Base-by-base conservation (phyloP, 2,329 filamentous ascomycete genomes). In the Nemania sp. region DNA sequence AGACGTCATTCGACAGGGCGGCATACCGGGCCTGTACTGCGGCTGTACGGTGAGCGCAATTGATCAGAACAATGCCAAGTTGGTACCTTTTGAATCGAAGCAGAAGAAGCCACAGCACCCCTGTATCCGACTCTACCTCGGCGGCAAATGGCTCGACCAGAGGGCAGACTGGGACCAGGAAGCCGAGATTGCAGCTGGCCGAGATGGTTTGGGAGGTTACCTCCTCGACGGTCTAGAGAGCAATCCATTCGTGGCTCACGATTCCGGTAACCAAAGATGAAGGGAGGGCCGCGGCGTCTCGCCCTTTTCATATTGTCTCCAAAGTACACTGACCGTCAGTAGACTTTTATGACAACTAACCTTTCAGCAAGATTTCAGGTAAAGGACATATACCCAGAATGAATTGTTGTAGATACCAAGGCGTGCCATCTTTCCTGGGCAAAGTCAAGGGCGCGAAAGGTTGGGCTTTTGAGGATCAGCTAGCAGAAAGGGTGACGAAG, bases 21-120 rank as follows among this genome's bases (percentile, higher is more conserved):
- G 67, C 40, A 71, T 74, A 40, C 70, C 70, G 1, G 66, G 68
- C 9, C 66, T 68, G 4, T 54, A 69, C 5, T 81, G 79, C 66
- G 73, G 72, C 5, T 81, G 79, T 64, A 76, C 80, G n/a, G 73
- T 74, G 2, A 80, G 76, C 25, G 67, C 72, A 2, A 69, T 81
- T 10, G 79, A 81, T 64, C 76, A 74, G 62, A 76, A 79, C 57
- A 80, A 80, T 62, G 78, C 79, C 54, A 79, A 77, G 57, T 72
- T 81, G 6, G 79, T 81, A 1, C 79, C 80, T 0, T 73, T 76
- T 53, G 75, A 80, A 66, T 80, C 77, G 32, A 78, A 78, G 54
- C 79, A 82, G 68, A 72, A 71, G 59, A 81, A 81, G 67, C 79
- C 79, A 5, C 65, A 58, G 15, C 77, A 81, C 69, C 78, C 78